Conservation (phyloP, 805 yeast genomes). For the Cyberlindnera petersonii region DNA sequence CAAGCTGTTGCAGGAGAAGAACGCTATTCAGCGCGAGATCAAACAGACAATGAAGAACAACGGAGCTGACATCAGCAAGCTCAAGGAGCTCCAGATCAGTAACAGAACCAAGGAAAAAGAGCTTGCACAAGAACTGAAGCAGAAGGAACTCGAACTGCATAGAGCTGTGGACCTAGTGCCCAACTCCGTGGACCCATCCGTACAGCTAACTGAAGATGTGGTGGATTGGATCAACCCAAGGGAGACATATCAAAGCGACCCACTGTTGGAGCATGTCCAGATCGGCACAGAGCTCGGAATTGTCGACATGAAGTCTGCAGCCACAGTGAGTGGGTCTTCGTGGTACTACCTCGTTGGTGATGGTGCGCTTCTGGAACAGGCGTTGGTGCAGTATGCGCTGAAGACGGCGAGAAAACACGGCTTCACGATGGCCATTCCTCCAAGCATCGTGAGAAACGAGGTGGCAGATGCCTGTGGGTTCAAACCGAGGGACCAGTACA, state of each 20-base stretch:
- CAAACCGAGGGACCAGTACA: slow-evolving; percentile 83
- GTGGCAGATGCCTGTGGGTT: slow-evolving; percentile 89
- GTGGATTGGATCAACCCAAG: slow-evolving; percentile 49
- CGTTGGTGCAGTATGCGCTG: slow-evolving; percentile 76
- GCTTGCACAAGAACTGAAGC: slow-evolving; percentile 15
- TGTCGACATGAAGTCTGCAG: slow-evolving; percentile 67
- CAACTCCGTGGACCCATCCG: slow-evolving; percentile 50
- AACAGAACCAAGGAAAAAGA: slow-evolving; percentile 24
- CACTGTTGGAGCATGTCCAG: slow-evolving; percentile 53
- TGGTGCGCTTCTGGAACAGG: slow-evolving; percentile 87
- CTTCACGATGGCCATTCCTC: slow-evolving; percentile 72
- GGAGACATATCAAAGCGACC: slow-evolving; percentile 26
- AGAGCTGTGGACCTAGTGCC: slow-evolving; percentile 53
- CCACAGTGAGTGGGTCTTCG: slow-evolving; percentile 72
- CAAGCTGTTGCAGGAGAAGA: slow-evolving; percentile 27
- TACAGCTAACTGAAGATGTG: slow-evolving; percentile 39
- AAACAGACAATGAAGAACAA: slow-evolving; percentile 23
- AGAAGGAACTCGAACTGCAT: slow-evolving; percentile 36
- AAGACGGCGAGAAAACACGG: slow-evolving; percentile 62
- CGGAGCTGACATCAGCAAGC: slow-evolving; percentile 9
- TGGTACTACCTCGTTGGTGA: slow-evolving; percentile 84
- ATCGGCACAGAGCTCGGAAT: slow-evolving; percentile 68
- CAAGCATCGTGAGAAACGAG: slow-evolving; percentile 77
- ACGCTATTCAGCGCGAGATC: slow-evolving; percentile 28
- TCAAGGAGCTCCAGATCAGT: slow-evolving; percentile 16